Evolutionary conservation across 2,329 filamentous ascomycete genomes (phyloP), one percentile per base, ranked within the genome.

Genomic region (Cytospora chrysosperma): DNA sequence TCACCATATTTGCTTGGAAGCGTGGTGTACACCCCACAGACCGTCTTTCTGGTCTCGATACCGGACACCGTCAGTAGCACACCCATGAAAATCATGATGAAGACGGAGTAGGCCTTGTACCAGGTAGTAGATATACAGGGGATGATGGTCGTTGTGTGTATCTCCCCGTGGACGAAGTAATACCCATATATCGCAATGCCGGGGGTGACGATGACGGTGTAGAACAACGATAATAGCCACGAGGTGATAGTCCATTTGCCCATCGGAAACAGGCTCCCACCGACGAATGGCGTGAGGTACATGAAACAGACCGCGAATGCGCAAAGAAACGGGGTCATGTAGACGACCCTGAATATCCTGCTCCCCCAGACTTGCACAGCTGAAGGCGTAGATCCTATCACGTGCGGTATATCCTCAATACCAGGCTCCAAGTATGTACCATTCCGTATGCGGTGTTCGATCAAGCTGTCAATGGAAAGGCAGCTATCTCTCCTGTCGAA

Each of bases 71-170:
- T 37, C 12, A 60, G 4, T 3, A 53, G 50, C 1, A 8, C 34
- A 17, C 21, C 19, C 26, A 60, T 47, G 6, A 47, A 17, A 8
- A n/a, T 3, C 19, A 60, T 47, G 2, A 47, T 1, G 15, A 17
- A 19, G 1, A 54, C 13, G 1, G 57, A 53, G 15, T 60, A 60
- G 6, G 30, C 40, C 9, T 53, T 60, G 8, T 54, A 60, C 49
- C 49, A 60, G 4, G 57, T 53, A 8, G 57, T 21, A 6, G 32
- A 53, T 12, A 54, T 60, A 28, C 57, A 60, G 2, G 57, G 47
- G 4, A 53, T 59, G 13, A 53, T 60, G 13, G 57, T 60, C 6
- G 49, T 24, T 7, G 26, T 60, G 2, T 27, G 28, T 51, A 60
- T 47, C n/a, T 47, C 43, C 4, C 34, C 57, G 51, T 27, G 26